These are phyloP conservation scores for Penicillium griseofulvum DNA, from an alignment of 2,329 filamentous ascomycete species.

Conservation along the genomic window DNA sequence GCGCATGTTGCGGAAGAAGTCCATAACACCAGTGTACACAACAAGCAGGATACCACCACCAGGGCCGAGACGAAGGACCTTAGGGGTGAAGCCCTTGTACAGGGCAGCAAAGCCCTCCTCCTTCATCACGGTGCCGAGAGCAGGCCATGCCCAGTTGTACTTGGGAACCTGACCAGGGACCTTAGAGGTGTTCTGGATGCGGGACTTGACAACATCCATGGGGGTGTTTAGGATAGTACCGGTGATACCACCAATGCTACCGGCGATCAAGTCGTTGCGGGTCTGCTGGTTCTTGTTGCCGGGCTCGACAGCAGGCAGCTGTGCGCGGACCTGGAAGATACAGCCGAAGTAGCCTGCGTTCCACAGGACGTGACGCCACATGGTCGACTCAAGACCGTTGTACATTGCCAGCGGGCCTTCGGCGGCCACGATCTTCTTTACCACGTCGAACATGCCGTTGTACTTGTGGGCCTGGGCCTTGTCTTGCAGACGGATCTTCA, in stretches of 20 bases:
- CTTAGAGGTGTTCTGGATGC: slow-evolving; percentile 91
- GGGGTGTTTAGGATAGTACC: slow-evolving; percentile 94
- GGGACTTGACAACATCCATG: slow-evolving; percentile 95
- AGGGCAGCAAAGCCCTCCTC: slow-evolving; percentile 90
- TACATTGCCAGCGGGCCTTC: slow-evolving; percentile 89
- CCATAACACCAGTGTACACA: slow-evolving; percentile 54
- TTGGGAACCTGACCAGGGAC: slow-evolving; percentile 78
- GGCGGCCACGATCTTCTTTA: slow-evolving; percentile 67
- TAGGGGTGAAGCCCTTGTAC: slow-evolving; percentile 97
- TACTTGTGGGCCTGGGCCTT: slow-evolving; percentile 80
- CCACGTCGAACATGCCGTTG: slow-evolving; percentile 54
- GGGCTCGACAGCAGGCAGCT: slow-evolving; percentile 72
- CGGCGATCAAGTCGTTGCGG: slow-evolving; percentile 81
- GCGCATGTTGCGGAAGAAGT: slow-evolving; percentile 79
- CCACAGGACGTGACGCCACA: slow-evolving; percentile 95
- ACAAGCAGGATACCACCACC: slow-evolving; percentile 61
- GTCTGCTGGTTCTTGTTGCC: slow-evolving; percentile 75
- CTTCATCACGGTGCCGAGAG: slow-evolving; percentile 78
- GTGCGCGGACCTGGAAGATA: slow-evolving; percentile 90
- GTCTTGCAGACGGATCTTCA: slow-evolving; percentile 98
- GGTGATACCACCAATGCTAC: slow-evolving; percentile 80
- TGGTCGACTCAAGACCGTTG: slow-evolving; percentile 92
- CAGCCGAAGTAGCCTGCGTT: slow-evolving; percentile 97
- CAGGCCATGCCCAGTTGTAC: slow-evolving; percentile 98
- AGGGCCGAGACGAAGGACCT: slow-evolving; percentile 76